Conservation (phyloP, 2,329 filamentous ascomycete genomes). For the Ceratocystis alfenasii region DNA sequence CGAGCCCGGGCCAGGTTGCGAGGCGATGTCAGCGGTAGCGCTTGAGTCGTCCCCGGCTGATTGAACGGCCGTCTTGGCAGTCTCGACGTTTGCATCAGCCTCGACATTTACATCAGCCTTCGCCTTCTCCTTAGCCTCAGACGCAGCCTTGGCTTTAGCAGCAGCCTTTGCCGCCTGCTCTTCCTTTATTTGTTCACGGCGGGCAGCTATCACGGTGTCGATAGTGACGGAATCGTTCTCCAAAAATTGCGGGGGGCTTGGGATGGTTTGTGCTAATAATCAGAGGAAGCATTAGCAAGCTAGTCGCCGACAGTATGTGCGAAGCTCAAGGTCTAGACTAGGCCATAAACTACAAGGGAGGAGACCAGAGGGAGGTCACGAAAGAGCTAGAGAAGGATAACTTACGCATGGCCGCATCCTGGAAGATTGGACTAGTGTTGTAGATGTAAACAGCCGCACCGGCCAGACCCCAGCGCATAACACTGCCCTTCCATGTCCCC, state of each 20-base stretch:
- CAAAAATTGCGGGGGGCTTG: conserved; percentile 34
- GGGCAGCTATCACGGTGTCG: conserved; percentile 54
- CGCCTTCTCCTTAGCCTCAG: conserved; percentile 24
- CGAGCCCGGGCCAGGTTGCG: conserved; percentile 28
- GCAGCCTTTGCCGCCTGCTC: conserved; percentile 27
- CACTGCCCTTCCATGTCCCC: conserved; percentile 70
- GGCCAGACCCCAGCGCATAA: conserved; percentile 62
- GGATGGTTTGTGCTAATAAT: conserved; percentile 16
- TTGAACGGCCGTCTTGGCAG: conserved; percentile 25
- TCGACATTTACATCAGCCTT: conserved; percentile 24
- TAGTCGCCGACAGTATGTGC: not conserved
- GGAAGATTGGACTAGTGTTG: conserved; percentile 78
- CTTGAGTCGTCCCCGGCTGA: conserved; percentile 22
- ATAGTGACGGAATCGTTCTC: conserved; percentile 51
- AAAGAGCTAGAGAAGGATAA: not conserved
- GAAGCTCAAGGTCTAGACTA: not conserved
- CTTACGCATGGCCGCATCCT: conserved; percentile 63
- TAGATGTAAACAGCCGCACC: conserved; percentile 79
- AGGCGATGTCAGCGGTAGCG: conserved; percentile 24
- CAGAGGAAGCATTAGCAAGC: not conserved
- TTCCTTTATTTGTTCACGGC: conserved; percentile 39
- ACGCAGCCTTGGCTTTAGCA: conserved; percentile 26
- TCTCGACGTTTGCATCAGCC: not conserved
- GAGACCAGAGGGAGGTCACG: no score
- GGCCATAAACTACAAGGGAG: no score